These are phyloP conservation scores for Dactylellina sp. DNA, from an alignment of 2,329 filamentous ascomycete genomes.

Conservation along the genomic window DNA sequence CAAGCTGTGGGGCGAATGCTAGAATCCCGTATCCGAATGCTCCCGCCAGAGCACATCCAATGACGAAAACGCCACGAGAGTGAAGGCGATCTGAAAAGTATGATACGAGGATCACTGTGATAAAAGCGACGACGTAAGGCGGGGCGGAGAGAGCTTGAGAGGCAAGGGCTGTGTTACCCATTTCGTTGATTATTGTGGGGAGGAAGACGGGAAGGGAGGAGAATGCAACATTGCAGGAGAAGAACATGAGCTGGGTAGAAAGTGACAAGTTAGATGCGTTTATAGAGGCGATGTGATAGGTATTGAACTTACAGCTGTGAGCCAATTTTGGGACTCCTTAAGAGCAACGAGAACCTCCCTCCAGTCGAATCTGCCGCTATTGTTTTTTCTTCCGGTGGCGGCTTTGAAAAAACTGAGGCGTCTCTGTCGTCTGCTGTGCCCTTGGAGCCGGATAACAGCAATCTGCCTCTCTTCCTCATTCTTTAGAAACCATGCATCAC, in stretches of 20 bases:
- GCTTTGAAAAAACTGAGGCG: slow-evolving; percentile 50
- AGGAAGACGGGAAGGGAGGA: slow-evolving; percentile 75
- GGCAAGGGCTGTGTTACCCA: slow-evolving; percentile 76
- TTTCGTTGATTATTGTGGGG: slow-evolving; percentile 72
- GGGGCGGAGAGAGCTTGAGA: slow-evolving; percentile 79
- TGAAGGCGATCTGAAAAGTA: slow-evolving; percentile 75
- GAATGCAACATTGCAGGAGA: slow-evolving; percentile 74
- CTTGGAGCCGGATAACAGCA: slow-evolving; percentile 67
- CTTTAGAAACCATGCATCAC: slow-evolving; percentile 67
- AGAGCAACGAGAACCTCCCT: slow-evolving; percentile 68
- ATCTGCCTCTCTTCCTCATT: slow-evolving; percentile 71
- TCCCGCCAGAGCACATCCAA: slow-evolving; percentile 70
- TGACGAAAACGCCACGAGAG: slow-evolving; percentile 74
- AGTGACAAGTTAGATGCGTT: background rate
- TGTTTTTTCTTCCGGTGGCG: slow-evolving; percentile 26
- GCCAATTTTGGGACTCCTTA: slow-evolving; percentile 65
- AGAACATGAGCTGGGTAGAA: slow-evolving; percentile 68
- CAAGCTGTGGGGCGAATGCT: slow-evolving; percentile 66
- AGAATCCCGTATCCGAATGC: slow-evolving; percentile 75
- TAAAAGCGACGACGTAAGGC: slow-evolving; percentile 76
- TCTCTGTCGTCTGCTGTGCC: slow-evolving; percentile 62
- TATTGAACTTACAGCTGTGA: slow-evolving; percentile 58
- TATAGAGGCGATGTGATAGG: background rate
- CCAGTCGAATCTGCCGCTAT: slow-evolving; percentile 63
- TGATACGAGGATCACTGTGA: slow-evolving; percentile 72